phyloP scores from a whole-genome alignment of 352 stramenopile genomes.

The Pythium guiyangense region DNA sequence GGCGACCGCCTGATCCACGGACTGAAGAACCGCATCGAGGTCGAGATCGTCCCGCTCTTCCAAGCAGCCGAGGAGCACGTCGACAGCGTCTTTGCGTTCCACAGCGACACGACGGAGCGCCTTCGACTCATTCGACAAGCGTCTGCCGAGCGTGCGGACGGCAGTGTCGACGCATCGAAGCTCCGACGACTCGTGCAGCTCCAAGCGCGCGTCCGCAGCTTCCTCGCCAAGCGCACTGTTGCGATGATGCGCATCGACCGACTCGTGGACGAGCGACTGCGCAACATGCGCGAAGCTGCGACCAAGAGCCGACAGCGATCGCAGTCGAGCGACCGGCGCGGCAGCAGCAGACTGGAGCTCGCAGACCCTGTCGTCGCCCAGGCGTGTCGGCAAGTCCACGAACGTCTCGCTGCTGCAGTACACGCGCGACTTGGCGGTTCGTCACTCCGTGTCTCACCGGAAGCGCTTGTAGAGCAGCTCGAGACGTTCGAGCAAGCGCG shows the following conservation, averaged over 20 bases:
- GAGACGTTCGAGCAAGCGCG: slow-evolving; percentile 18
- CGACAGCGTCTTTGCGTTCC: slow-evolving; percentile 26
- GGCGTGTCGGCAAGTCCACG: slow-evolving; percentile 12
- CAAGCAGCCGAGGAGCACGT: slow-evolving; percentile 26
- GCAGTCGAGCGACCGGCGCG: not conserved
- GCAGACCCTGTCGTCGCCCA: slow-evolving; percentile 9
- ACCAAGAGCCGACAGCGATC: not conserved
- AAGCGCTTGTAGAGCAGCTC: slow-evolving; percentile 24
- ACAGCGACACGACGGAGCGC: slow-evolving; percentile 22
- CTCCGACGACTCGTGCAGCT: slow-evolving; percentile 26
- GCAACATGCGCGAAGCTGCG: slow-evolving; percentile 18
- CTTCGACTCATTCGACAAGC: slow-evolving; percentile 28
- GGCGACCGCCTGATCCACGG: slow-evolving; percentile 20
- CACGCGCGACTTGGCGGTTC: slow-evolving; percentile 10
- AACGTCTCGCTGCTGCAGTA: slow-evolving; percentile 15
- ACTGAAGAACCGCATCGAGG: slow-evolving; percentile 24
- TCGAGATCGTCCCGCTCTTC: slow-evolving; percentile 36
- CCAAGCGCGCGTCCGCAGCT: slow-evolving; percentile 39
- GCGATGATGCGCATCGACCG: slow-evolving; percentile 45
- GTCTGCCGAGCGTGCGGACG: slow-evolving; percentile 6
- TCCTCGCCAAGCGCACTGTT: slow-evolving; percentile 34
- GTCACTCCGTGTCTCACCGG: slow-evolving; percentile 11
- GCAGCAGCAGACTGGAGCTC: slow-evolving; percentile 1
- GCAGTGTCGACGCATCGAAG: not conserved
- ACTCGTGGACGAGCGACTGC: slow-evolving; percentile 39